These are phyloP conservation scores for Polyporus tsugae DNA, from an alignment of 1,284 basidiomycete species.

Conservation along the genomic window DNA sequence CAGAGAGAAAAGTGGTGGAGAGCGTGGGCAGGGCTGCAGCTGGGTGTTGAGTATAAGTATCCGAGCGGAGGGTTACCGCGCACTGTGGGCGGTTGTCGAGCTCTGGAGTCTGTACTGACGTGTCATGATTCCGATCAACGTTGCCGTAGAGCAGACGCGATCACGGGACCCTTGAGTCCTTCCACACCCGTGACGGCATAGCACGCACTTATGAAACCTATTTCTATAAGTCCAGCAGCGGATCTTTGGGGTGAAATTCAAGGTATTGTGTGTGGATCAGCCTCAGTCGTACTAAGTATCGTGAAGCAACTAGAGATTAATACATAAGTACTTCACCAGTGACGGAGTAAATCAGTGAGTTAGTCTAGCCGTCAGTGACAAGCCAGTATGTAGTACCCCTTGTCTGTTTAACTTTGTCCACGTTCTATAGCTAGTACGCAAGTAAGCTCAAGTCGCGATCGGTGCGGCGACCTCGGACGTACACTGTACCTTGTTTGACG, in stretches of 20 bases:
- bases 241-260: too few species aligned
- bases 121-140: conserved; percentile 30
- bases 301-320: too few species aligned
- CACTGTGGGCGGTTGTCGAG: neutral
- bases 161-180: conserved; percentile 32
- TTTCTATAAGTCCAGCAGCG: neutral
- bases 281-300: too few species aligned
- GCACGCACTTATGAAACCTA: neutral
- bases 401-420: too few species aligned
- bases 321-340: too few species aligned
- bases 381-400: too few species aligned
- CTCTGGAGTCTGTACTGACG: conserved; percentile 29
- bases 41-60: conserved; percentile 26
- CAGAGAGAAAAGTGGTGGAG: conserved; percentile 11
- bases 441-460: too few species aligned
- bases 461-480: too few species aligned
- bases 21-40: conserved; percentile 8
- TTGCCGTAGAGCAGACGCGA: conserved; percentile 27
- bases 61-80: conserved; percentile 13
- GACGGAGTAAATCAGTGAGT: too few species aligned
- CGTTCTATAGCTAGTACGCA: too few species aligned
- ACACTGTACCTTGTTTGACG: neutral
- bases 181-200: neutral
- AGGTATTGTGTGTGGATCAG: too few species aligned
- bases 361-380: too few species aligned